These are phyloP conservation scores for Spencermartinsiella ligniputridi DNA, from an alignment of 1,139 yeast genomes.

Conservation along the genomic window DNA sequence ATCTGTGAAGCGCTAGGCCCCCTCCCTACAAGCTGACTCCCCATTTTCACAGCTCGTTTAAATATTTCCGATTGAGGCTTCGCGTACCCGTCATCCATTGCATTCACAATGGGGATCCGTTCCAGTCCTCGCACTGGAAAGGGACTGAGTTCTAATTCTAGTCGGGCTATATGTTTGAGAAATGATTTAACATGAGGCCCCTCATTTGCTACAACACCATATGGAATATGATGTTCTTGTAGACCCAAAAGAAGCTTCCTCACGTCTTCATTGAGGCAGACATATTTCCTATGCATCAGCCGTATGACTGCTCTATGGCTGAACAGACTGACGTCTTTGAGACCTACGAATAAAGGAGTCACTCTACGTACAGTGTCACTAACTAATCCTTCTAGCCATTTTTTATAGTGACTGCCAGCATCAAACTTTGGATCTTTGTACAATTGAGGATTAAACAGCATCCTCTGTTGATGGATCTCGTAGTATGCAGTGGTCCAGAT, in stretches of 20 bases:
- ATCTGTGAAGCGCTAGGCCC: not conserved
- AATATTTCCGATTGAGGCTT: conserved; percentile 19
- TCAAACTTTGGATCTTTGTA: conserved; percentile 4
- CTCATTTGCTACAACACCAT: not conserved
- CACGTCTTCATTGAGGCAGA: not conserved
- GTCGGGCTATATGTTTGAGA: not conserved
- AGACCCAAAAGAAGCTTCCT: not conserved
- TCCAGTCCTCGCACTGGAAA: not conserved
- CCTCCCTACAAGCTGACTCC: not conserved
- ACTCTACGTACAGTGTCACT: not conserved
- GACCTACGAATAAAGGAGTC: not conserved
- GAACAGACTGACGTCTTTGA: not conserved
- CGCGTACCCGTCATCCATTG: conserved; percentile 20
- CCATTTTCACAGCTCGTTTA: conserved; percentile 8
- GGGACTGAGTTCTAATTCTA: not conserved
- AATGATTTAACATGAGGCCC: not conserved
- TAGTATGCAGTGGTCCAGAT: conserved; percentile 6
- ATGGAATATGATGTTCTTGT: not conserved
- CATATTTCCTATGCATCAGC: not conserved
- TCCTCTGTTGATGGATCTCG: conserved; percentile 4
- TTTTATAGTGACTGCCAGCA: conserved; percentile 10
- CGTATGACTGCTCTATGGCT: not conserved
- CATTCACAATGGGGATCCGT: conserved; percentile 18
- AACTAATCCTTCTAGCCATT: conserved; percentile 13
- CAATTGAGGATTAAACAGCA: conserved; percentile 8